Percentiles rank a stretch among this genome's conserved stretches.
Conservation (phyloP, 2,329 filamentous ascomycete species). For the Capronia americana region DNA sequence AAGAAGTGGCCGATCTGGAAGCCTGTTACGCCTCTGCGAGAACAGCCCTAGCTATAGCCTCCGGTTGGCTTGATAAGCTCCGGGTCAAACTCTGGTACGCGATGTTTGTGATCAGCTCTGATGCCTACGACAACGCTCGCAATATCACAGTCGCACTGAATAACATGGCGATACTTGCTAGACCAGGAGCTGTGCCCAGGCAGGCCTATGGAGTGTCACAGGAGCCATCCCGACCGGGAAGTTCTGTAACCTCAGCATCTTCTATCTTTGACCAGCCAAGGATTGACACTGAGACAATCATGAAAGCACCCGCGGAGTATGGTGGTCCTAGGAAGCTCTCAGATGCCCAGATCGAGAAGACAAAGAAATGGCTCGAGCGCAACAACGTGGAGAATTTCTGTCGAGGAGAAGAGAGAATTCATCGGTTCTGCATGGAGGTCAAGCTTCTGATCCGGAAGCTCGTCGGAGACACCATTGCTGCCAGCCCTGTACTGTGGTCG, state of each 20-base stretch:
- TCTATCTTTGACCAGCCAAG: conserved; percentile 79
- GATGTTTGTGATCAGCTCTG: conserved; percentile 89
- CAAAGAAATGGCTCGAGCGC: conserved; percentile 79
- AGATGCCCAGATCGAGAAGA: conserved; percentile 92
- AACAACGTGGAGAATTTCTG: conserved; percentile 91
- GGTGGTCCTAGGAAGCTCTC: conserved; percentile 93
- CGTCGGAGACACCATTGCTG: conserved; percentile 80
- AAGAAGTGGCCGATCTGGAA: conserved; percentile 31
- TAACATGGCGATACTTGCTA: conserved; percentile 74
- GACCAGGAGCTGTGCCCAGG: conserved; percentile 39
- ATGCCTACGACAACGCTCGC: conserved; percentile 82
- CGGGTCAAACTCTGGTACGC: conserved; percentile 99
- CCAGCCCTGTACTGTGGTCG: conserved; percentile 89
- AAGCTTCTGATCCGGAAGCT: conserved; percentile 84
- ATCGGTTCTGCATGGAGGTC: conserved; percentile 89
- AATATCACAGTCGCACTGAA: conserved; percentile 87
- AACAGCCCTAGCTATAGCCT: conserved; percentile 60
- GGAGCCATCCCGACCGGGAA: conserved; percentile 48
- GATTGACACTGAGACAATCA: conserved; percentile 82
- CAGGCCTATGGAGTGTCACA: conserved; percentile 2
- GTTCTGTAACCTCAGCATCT: conserved; percentile 56
- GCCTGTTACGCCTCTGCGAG: conserved; percentile 19
- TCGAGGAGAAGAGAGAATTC: conserved; percentile 90
- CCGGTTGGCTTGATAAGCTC: conserved; percentile 73
- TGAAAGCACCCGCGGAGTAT: conserved; percentile 81